Evolutionary conservation across 176 grass and related monocot genomes (phyloP), one percentile per base, ranked within the genome.

Genomic region (Thinopyrum elongatum): DNA sequence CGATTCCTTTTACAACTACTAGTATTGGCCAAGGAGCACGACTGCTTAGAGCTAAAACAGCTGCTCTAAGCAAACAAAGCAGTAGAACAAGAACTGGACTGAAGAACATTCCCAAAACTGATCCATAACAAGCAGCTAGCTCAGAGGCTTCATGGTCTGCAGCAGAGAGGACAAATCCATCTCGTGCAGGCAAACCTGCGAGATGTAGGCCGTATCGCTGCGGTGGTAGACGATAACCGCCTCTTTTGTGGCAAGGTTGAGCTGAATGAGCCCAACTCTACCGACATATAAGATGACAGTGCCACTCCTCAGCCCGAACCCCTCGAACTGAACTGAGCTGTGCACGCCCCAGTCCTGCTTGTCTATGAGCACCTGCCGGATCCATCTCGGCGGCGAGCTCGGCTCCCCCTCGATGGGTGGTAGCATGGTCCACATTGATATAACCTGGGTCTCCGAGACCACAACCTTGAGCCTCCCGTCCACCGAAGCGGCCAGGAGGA

Each of bases 241-340:
- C 44, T 76, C 26, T 31, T 76, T 76, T 5, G 73, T 76, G 8
- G 73, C 73, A 6, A 76, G 26, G 44, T 76, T 76, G 73, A 76
- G 73, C 4, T 27, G 44, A 17, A 76, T 53, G 73, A 76, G 73
- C 16, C 73, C 73, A 76, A 76, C 73, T 22, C 73, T 53, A 3
- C 42, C 44, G 2, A 76, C 47, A 16, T 53, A 76, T 7, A 76
- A 0, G 73, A 53, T 10, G 4, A 53, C 73, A 11, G 44, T 76
- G 73, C 73, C 73, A 31, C 73, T 53, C 46, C 73, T 76, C 7
- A 53, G 26, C 8, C 73, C 73, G 27, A 76, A 76, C 0, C 73
- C 73, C 73, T 76, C 73, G 27, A 76, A 76, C 73, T 76, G 73
- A 53, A 76, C 73, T 16, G 44, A 53, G 73, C 73, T 76, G 73